Evolutionary conservation across 2,329 filamentous ascomycete genomes (phyloP).

Genomic region (Colletotrichum spinosum): DNA sequence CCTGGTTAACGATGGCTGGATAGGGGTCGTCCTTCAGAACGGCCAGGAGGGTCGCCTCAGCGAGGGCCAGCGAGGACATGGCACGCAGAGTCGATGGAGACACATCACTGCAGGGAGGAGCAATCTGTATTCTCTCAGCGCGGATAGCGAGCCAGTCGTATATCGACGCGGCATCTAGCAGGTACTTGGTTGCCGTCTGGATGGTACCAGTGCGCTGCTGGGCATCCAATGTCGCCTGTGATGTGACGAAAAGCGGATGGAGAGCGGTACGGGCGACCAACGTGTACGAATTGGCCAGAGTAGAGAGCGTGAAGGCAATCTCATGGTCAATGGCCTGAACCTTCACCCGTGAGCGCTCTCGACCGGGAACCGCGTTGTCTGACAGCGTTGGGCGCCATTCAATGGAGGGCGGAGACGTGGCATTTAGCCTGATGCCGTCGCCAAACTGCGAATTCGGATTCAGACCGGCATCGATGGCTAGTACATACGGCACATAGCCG

Average conservation of each 20-base stretch:
- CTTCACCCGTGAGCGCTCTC: conserved; percentile 74
- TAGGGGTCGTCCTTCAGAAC: conserved; percentile 97
- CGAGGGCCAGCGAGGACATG: conserved; percentile 76
- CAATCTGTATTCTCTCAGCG: conserved; percentile 55
- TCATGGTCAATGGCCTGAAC: conserved; percentile 85
- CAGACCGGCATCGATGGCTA: conserved; percentile 81
- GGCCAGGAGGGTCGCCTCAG: conserved; percentile 89
- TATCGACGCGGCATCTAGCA: conserved; percentile 83
- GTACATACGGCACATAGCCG: conserved; percentile 85
- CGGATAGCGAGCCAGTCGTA: conserved; percentile 77
- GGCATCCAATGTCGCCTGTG: conserved; percentile 67
- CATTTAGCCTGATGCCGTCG: conserved; percentile 76
- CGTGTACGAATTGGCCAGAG: conserved; percentile 80
- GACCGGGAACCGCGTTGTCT: conserved; percentile 70
- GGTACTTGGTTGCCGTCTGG: conserved; percentile 78
- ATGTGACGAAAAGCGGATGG: conserved; percentile 77
- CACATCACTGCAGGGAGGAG: conserved; percentile 65
- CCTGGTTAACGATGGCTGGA: conserved; percentile 82
- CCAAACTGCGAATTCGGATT: conserved; percentile 61
- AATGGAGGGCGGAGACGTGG: conserved; percentile 71
- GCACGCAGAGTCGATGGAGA: conserved; percentile 64
- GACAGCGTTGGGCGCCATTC: conserved; percentile 89
- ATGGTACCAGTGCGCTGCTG: conserved; percentile 79
- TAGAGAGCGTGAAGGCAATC: conserved; percentile 80
- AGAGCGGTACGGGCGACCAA: conserved; percentile 79